Percentiles rank a stretch among this genome's conserved stretches.
These are phyloP conservation scores for Chaetomidium leptoderma DNA, from an alignment of 495 filamentous ascomycete species.

Conservation along the genomic window DNA sequence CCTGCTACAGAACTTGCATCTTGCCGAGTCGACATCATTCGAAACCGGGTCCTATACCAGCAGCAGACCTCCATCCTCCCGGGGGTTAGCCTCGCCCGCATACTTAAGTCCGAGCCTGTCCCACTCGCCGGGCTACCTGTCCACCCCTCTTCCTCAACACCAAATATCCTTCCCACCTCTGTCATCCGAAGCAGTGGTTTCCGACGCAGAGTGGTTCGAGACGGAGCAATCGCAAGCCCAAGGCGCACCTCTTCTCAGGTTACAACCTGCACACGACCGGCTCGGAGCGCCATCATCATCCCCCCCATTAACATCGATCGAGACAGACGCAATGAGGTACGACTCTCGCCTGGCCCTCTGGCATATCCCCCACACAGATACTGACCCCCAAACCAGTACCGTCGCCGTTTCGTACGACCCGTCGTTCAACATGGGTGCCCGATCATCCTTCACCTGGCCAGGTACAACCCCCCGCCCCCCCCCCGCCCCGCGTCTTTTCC, in stretches of 20 bases:
- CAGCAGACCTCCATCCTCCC: constrained; percentile 31
- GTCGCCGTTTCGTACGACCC: constrained; percentile 45
- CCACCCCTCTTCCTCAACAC: constrained; percentile 26
- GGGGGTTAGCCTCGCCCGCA: constrained; percentile 25
- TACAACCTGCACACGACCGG: constrained; percentile 35
- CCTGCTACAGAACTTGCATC: constrained; percentile 32
- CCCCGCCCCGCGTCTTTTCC: neutral
- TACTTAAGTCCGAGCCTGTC: constrained; percentile 30
- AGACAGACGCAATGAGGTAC: constrained; percentile 43
- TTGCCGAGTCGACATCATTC: constrained; percentile 31
- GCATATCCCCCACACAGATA: neutral
- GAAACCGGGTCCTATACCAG: constrained; percentile 28
- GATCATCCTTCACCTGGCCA: constrained; percentile 44
- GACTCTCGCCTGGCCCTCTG: neutral
- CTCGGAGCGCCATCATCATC: constrained; percentile 26
- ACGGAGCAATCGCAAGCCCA: constrained; percentile 24
- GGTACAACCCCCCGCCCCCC: constrained; percentile 31
- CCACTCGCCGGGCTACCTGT: constrained; percentile 23
- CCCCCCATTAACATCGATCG: constrained; percentile 26
- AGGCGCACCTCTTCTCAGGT: constrained; percentile 33
- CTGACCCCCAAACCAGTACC: constrained; percentile 33
- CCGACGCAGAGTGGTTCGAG: constrained; percentile 34
- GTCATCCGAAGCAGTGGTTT: constrained; percentile 21
- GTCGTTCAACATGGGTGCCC: constrained; percentile 43
- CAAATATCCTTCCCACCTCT: constrained; percentile 30